Percentiles rank a stretch among this genome's conserved stretches.
Evolutionary conservation across 2,329 filamentous ascomycete genomes (phyloP).

Genomic region (Fusarium fracticaudum): DNA sequence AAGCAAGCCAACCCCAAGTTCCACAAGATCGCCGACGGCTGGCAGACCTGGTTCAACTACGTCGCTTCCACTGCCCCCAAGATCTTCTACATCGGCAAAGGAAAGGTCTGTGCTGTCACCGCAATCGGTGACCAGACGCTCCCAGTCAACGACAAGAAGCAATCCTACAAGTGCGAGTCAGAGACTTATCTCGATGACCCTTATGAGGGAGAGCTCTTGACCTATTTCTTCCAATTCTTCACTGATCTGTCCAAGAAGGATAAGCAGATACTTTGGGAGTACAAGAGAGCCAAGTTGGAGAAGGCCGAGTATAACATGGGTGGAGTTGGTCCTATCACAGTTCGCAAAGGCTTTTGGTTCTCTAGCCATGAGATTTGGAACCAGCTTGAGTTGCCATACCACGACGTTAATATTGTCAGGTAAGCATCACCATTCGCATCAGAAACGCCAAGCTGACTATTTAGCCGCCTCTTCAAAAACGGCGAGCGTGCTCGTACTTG

Average conservation of each 20-base stretch:
- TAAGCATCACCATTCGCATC: neutral
- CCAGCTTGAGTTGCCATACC: conserved; percentile 54
- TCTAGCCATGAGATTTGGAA: conserved; percentile 55
- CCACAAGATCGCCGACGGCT: conserved; percentile 46
- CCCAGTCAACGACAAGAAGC: conserved; percentile 40
- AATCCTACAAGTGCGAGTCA: conserved; percentile 51
- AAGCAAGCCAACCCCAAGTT: conserved; percentile 35
- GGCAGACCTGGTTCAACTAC: conserved; percentile 54
- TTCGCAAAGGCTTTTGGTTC: conserved; percentile 55
- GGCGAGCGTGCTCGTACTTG: conserved; percentile 54
- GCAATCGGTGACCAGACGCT: conserved; percentile 49
- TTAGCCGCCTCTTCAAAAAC: conserved; percentile 51
- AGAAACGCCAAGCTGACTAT: neutral
- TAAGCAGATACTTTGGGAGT: conserved; percentile 50
- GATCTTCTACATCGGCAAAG: conserved; percentile 51
- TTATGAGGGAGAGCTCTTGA: conserved; percentile 55
- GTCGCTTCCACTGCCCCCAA: conserved; percentile 49
- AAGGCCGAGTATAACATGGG: conserved; percentile 50
- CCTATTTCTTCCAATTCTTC: conserved; percentile 54
- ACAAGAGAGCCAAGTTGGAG: conserved; percentile 50
- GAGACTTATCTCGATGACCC: conserved; percentile 51
- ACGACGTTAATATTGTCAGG: conserved; percentile 52
- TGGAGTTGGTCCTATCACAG: conserved; percentile 52
- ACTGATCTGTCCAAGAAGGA: conserved; percentile 45
- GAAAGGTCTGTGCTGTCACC: conserved; percentile 53